Conservation (phyloP, 495 filamentous ascomycete species). For the Penicillium soppii region DNA sequence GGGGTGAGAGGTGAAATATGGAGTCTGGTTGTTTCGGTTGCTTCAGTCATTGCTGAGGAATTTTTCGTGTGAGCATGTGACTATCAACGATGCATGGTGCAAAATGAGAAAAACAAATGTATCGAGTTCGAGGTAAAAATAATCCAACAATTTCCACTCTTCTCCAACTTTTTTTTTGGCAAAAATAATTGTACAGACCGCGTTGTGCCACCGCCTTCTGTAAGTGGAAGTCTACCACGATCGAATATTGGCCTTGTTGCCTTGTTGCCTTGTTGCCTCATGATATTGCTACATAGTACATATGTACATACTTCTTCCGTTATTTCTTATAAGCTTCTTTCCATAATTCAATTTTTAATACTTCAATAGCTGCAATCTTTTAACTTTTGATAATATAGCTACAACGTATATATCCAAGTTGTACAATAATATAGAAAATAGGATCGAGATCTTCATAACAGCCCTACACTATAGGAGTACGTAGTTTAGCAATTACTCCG, state of each 20-base stretch:
- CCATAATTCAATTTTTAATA: too few relatives aligned
- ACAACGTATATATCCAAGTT: too few relatives aligned
- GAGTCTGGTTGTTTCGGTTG: constrained; percentile 57
- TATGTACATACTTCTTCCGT: too few relatives aligned
- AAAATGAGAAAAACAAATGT: background rate
- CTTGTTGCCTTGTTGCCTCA: background rate
- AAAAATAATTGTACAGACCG: constrained; percentile 2
- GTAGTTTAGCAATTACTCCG: too few relatives aligned
- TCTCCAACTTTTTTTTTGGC: constrained; percentile 4
- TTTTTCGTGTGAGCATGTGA: background rate
- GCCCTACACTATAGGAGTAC: too few relatives aligned
- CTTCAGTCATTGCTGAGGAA: constrained; percentile 25
- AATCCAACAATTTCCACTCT: background rate
- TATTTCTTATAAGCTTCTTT: too few relatives aligned
- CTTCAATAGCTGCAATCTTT: too few relatives aligned
- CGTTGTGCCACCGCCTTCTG: constrained; percentile 8
- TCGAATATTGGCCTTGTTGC: background rate
- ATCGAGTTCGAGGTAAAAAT: background rate
- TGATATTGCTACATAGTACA: too few relatives aligned
- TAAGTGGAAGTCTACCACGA: background rate
- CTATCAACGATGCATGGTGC: background rate
- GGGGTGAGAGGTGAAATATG: constrained; percentile 84
- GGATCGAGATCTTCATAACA: too few relatives aligned
- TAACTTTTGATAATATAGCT: too few relatives aligned
- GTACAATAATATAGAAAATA: too few relatives aligned